A percentile compares a stretch with the other conserved stretches of the same genome.
Conservation (phyloP, 257 asterid species). For the Salvia rosmarinus region DNA sequence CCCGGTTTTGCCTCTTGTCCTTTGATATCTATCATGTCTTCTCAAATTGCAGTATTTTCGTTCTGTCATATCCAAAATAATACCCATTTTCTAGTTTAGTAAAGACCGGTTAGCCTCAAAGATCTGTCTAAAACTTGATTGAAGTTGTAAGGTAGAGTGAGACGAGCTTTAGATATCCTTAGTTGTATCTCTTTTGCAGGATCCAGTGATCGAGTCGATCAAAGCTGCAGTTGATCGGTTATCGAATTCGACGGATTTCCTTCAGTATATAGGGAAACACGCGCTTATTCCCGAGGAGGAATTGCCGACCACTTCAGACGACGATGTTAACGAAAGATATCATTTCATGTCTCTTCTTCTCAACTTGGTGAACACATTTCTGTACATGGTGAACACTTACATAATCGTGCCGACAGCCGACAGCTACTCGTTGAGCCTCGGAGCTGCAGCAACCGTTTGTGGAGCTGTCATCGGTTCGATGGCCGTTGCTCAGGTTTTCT, state of each 20-base stretch:
- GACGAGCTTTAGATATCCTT: too few species aligned
- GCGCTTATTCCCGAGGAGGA: slow-evolving; percentile 64
- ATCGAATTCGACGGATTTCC: slow-evolving; percentile 52
- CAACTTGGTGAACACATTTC: slow-evolving; percentile 61
- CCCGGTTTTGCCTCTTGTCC: slow-evolving; percentile 63
- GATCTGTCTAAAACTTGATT: not conserved
- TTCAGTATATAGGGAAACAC: slow-evolving; percentile 58
- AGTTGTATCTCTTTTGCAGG: slow-evolving; percentile 47
- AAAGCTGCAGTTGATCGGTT: slow-evolving; percentile 55
- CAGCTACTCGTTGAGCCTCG: slow-evolving; percentile 63
- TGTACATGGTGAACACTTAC: slow-evolving; percentile 72
- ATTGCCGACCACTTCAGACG: slow-evolving; percentile 41
- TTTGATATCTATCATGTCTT: slow-evolving; percentile 3
- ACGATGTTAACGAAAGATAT: slow-evolving; percentile 46
- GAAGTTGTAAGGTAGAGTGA: too few species aligned
- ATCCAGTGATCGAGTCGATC: slow-evolving; percentile 53
- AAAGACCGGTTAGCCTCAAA: not conserved
- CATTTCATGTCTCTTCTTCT: slow-evolving; percentile 65
- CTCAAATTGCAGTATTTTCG: too few species aligned
- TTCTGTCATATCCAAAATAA: slow-evolving; percentile 21
- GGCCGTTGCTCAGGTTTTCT: slow-evolving; percentile 79
- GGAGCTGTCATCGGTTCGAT: slow-evolving; percentile 71
- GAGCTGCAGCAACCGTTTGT: slow-evolving; percentile 83
- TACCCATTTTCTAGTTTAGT: too few species aligned
- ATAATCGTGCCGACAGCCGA: slow-evolving; percentile 81